Base-by-base conservation (phyloP, 441 rosid species). In the Aquilaria agallochum region DNA sequence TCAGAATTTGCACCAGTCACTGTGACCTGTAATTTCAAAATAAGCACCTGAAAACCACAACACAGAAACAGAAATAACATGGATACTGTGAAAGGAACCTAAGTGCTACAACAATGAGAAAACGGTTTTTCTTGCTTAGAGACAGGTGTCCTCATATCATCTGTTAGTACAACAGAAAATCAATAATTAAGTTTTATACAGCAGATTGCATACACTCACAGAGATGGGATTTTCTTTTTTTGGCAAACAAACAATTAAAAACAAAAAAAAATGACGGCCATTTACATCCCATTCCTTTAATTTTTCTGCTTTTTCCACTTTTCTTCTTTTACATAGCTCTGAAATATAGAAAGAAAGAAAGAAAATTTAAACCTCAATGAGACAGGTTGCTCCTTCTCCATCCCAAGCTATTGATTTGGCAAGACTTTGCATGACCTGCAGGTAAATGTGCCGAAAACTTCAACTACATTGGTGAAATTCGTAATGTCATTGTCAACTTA, bases 391-490 rank as follows among this genome's bases (percentile, higher is more conserved):
- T 55, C 98, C 99, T 75, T 92, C 99, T 56, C 99, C 99, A 82
- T 95, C 99, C 97, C 96, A 95, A 70, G 99, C 98, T 70, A 92
- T 80, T 72, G 99, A 92, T 77, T 89, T 95, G 45, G 99, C 99
- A 58, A 91, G 96, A 66, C 96, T 92, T 86, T 95, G 96, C 99
- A 89, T 95, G 58, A 95, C 97, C 99, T 91, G 80, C 50, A 42
- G 67, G 60, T 55, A 56, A 55, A 36, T 36, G 42, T 52, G 51
- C 3, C 54, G 48, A 65, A 55, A 56, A 50, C 3, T 52, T 57
- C 46, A 49, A 45, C 58, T 11, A 62, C 45, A 51, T 14, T 32
- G 45, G 10, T 40, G 10, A 40, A 40, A 20, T 20, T 20, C 27
- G 27, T 20, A 20, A 20, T 20, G 27, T 20, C 27, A 20, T 20